Evolutionary conservation across 805 yeast genomes (phyloP).

Genomic region (Saccharomycopsis vini): DNA sequence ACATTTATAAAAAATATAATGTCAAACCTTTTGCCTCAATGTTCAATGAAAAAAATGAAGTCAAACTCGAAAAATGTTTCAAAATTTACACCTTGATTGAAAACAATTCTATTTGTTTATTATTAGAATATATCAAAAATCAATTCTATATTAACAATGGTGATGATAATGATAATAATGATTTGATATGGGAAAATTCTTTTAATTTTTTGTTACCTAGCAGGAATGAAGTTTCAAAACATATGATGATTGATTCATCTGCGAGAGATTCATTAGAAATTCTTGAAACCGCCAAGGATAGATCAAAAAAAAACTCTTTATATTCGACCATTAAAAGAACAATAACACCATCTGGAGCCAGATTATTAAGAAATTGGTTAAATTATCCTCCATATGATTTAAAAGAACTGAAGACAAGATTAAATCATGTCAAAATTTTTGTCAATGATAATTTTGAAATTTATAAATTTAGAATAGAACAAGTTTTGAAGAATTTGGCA

Average conservation of each 20-base stretch:
- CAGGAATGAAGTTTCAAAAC: conserved; percentile 39
- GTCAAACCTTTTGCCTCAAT: conserved; percentile 43
- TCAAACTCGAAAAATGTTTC: neutral
- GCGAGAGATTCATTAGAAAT: conserved; percentile 73
- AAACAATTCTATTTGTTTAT: conserved; percentile 1
- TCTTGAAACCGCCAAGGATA: conserved; percentile 47
- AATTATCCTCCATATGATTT: conserved; percentile 65
- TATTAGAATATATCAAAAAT: conserved; percentile 14
- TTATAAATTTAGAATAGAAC: conserved; percentile 17
- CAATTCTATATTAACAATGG: conserved; percentile 4
- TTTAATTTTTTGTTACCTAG: conserved; percentile 61
- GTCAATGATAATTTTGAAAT: conserved; percentile 25
- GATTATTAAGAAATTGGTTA: conserved; percentile 75
- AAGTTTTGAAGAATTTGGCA: conserved; percentile 2
- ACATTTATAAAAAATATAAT: neutral
- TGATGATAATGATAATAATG: conserved; percentile 15
- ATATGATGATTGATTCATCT: conserved; percentile 72
- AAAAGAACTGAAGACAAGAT: conserved; percentile 47
- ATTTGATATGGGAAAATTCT: conserved; percentile 27
- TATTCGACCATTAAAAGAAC: conserved; percentile 65
- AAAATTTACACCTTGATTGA: conserved; percentile 1
- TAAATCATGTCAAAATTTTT: conserved; percentile 35
- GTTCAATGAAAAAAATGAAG: conserved; percentile 6
- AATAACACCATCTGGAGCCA: conserved; percentile 70
- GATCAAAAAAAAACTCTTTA: conserved; percentile 57